Evolutionary conservation across 345 rosid genomes (phyloP), one percentile per base, ranked within the genome.

Genomic region (Dipteronia dyeriana): DNA sequence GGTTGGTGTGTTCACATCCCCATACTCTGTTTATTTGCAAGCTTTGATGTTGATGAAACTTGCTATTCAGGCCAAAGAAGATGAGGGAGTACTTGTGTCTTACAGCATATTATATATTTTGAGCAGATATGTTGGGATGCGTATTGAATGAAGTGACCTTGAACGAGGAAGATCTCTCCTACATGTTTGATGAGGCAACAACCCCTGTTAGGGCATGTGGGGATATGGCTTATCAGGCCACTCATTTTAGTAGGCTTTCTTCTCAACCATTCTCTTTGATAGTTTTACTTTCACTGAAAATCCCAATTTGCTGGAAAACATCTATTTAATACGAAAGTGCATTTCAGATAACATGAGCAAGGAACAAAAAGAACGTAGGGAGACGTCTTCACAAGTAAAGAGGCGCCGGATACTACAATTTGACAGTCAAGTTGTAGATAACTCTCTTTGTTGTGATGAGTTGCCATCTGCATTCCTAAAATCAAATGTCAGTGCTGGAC

Each of bases 401-500:
- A 87, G 99, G 86, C 97, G 98, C 12, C 91, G 97, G 73, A 90
- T 92, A 94, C 84, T 97, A 79, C 97, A 89, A 11, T 97, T 94
- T 73, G 97, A 94, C 70, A 77, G 81, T 81, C 85, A 88, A 65
- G 77, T 76, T 45, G 63, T 38, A 25, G 94, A 90, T 75, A 82
- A 88, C 31, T 78, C 87, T 62, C 79, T 84, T 80, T 84, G 90
- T 79, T 76, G 90, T 77, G 87, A 92, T 68, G 97, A 92, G 75
- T 76, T 75, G 73, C 78, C 95, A 25, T 82, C 95, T 80, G 83
- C 88, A 29, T 89, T 96, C 86, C 87, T 91, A 29, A 90, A 87
- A 85, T 88, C 97, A 76, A 89, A 85, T 68, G 97, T 91, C 57
- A 86, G 90, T 83, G 70, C 47, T 45, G 29, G 38, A 16, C 78